Base-by-base conservation (phyloP, 495 filamentous ascomycete species). In the Aspergillus haitiensis region DNA sequence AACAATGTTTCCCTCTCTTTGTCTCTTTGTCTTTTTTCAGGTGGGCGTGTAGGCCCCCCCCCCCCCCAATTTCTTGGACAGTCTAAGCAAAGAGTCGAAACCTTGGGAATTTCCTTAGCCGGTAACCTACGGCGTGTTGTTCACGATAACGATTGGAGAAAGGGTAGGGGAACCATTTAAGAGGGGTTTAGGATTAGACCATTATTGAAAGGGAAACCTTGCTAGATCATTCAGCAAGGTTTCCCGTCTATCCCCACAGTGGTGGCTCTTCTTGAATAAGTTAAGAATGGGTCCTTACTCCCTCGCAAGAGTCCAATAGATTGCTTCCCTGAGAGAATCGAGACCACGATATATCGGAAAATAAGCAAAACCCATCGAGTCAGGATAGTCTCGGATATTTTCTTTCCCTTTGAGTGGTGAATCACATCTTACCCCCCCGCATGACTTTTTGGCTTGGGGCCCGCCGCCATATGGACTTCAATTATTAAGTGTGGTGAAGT, bases 341-440 rank as follows among this genome's bases (percentile, higher is more conserved):
- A 63, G 56, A 62, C 59, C 59, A 51, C 36, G 44, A 58, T 62
- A 64, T 57, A 54, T 57, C 65, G 65, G 65, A 67, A 52, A 67
- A 64, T 64, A 67, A 57, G 53, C 60, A 53, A 52, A 55, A 59
- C 53, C 44, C 27, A 53, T 56, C 56, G 49, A 62, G 50, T 59
- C 27, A 63, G 33, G 52, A 48, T 6, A 16, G 45, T 34, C 31
- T 57, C 61, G 62, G 59, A 56, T 39, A 62, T 59, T 62, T 65
- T 53, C 45, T 16, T 36, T 18, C 21, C 31, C 40, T 27, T 18
- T 62, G 44, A n/a, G 46, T 56, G 57, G 61, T 32, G 56, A 40
- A 57, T 47, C 6, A 9, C 15, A 7, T 8, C 50, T 16, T 47
- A 49, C 33, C 39, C 61, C 16, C 40, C 34, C 33, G 34, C 27